Evolutionary conservation across 1,284 basidiomycete genomes (phyloP).

Genomic region (Naganishia albida): DNA sequence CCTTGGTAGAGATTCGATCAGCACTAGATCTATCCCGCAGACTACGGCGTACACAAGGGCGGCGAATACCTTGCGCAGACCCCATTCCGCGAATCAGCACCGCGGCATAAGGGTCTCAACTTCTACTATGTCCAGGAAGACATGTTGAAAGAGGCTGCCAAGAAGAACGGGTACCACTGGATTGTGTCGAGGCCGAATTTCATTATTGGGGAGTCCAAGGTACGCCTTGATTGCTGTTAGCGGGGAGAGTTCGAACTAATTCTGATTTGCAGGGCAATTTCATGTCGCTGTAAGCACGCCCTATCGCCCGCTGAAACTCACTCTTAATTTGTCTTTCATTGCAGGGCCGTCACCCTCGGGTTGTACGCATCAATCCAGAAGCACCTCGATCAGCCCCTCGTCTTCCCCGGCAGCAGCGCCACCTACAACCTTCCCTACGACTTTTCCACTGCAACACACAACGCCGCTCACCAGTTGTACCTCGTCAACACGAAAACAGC

Average conservation of each 20-base stretch:
- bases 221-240: background rate
- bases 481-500: slow-evolving; percentile 4
- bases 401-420: slow-evolving; percentile 15
- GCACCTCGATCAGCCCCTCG: background rate
- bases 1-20: background rate
- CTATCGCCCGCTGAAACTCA: background rate
- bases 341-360: slow-evolving; percentile 8
- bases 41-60: slow-evolving; percentile 10
- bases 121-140: slow-evolving; percentile 16
- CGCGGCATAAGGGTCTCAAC: slow-evolving; percentile 6
- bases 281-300: slow-evolving; percentile 7
- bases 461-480: slow-evolving; percentile 16
- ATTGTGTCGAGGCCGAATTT: slow-evolving; percentile 16
- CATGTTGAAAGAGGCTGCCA: slow-evolving; percentile 13
- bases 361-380: background rate
- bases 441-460: slow-evolving; percentile 12
- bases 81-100: slow-evolving; percentile 3
- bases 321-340: background rate
- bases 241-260: background rate
- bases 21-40: background rate
- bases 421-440: slow-evolving; percentile 10
- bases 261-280: slow-evolving; percentile 3
- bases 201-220: slow-evolving; percentile 10
- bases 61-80: background rate
- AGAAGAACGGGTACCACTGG: slow-evolving; percentile 8